phyloP scores from a whole-genome alignment of 2,329 filamentous ascomycete species.

The Aspergillus cejpii region DNA sequence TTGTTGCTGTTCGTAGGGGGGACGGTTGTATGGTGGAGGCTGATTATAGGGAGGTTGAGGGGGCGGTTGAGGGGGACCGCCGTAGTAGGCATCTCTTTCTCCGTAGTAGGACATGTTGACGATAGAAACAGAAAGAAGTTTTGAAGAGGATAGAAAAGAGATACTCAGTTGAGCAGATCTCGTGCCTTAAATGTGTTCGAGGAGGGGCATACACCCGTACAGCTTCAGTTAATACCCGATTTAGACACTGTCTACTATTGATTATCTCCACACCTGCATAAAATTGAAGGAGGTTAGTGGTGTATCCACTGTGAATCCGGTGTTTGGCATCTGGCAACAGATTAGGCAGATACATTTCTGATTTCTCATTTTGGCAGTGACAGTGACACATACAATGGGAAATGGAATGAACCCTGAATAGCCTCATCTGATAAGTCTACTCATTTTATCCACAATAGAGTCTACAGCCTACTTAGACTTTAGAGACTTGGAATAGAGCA shows the following conservation, averaged over 20 bases:
- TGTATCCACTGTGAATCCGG: too few relatives aligned
- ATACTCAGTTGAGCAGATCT: background rate
- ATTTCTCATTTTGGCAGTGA: too few relatives aligned
- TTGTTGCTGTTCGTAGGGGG: slow-evolving; percentile 4
- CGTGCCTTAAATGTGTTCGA: slow-evolving; percentile 1
- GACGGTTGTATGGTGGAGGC: slow-evolving; percentile 9
- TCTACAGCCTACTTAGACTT: too few relatives aligned
- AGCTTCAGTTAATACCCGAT: too few relatives aligned
- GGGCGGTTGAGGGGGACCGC: slow-evolving; percentile 3
- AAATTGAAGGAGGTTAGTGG: background rate
- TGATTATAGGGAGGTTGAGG: slow-evolving; percentile 10
- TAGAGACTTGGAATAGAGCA: too few relatives aligned
- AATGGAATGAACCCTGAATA: background rate
- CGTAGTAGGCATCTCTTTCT: slow-evolving; percentile 5
- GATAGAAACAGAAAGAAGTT: too few relatives aligned
- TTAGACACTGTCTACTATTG: too few relatives aligned
- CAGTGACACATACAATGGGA: too few relatives aligned
- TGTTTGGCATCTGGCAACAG: too few relatives aligned
- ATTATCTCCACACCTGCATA: background rate
- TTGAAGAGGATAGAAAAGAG: background rate
- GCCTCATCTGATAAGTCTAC: too few relatives aligned
- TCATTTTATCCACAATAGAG: too few relatives aligned
- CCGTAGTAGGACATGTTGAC: slow-evolving; percentile 15
- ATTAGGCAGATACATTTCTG: slow-evolving; percentile 19
- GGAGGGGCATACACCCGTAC: background rate